These are phyloP conservation scores for Pseudozyma sp. DNA, from an alignment of 1,284 basidiomycete genomes.

Conservation along the genomic window DNA sequence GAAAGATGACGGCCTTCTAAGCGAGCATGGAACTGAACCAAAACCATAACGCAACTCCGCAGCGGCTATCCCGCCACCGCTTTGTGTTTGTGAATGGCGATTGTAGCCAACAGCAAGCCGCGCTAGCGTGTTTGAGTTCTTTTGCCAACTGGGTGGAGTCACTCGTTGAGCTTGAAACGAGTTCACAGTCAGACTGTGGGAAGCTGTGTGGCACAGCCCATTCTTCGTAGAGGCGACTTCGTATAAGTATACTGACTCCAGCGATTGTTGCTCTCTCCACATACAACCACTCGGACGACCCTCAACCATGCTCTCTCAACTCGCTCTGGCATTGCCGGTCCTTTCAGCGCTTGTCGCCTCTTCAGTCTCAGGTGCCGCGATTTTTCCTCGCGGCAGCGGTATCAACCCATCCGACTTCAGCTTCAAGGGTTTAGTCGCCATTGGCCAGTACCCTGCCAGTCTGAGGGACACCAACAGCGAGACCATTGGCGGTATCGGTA, in stretches of 20 bases:
- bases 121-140: too few species aligned
- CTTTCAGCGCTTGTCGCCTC: constrained; percentile 7
- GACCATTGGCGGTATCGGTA: constrained; percentile 68
- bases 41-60: constrained; percentile 5
- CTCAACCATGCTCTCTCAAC: constrained; percentile 11
- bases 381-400: constrained; percentile 19
- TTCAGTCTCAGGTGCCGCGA: constrained; percentile 19
- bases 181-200: too few species aligned
- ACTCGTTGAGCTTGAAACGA: too few species aligned
- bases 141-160: too few species aligned
- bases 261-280: not conserved
- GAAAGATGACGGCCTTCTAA: constrained; percentile 10
- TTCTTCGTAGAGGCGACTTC: too few species aligned
- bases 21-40: constrained; percentile 1
- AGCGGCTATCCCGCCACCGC: not conserved
- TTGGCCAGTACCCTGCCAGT: constrained; percentile 65
- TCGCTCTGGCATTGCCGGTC: constrained; percentile 20
- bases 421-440: constrained; percentile 69
- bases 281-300: not conserved
- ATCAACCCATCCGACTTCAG: constrained; percentile 50
- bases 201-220: too few species aligned
- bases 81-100: too few species aligned
- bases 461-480: constrained; percentile 63
- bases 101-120: too few species aligned
- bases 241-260: too few species aligned